Percentiles rank a stretch among this genome's conserved stretches.
phyloP scores from a whole-genome alignment of 345 rosid genomes.

The Balakata baccata region DNA sequence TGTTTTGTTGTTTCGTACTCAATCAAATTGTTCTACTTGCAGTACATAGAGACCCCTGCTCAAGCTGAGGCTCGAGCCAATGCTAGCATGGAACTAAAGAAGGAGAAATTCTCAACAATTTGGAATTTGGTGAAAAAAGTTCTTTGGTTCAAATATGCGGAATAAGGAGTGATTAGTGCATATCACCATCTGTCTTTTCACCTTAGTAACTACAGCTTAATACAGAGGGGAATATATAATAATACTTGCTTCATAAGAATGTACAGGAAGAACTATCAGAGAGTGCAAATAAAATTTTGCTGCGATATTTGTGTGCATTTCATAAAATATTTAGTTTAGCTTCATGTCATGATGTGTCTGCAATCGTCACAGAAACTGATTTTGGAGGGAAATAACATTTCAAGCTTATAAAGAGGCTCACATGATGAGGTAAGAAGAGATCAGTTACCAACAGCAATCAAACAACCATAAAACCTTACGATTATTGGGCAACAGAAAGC shows the following conservation, averaged over 20 bases:
- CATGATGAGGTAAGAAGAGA: too few relatives aligned
- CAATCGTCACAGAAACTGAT: neutral
- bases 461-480: neutral
- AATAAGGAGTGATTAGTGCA: neutral
- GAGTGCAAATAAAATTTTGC: neutral
- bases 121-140: slow-evolving; percentile 34
- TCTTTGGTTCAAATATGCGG: slow-evolving; percentile 22
- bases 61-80: slow-evolving; percentile 49
- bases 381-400: neutral
- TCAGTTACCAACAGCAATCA: neutral
- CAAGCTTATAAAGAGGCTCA: too few relatives aligned
- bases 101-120: slow-evolving; percentile 33
- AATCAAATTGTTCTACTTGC: slow-evolving; percentile 4
- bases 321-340: neutral
- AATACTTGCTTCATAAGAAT: neutral
- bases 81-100: slow-evolving; percentile 40
- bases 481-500: neutral
- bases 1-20: neutral
- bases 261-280: neutral
- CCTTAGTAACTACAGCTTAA: neutral
- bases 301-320: neutral
- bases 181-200: neutral
- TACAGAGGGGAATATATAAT: neutral
- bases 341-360: neutral
- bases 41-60: slow-evolving; percentile 53